phyloP scores from a whole-genome alignment of 176 grass and related monocot genomes.

The Phragmites australis region DNA sequence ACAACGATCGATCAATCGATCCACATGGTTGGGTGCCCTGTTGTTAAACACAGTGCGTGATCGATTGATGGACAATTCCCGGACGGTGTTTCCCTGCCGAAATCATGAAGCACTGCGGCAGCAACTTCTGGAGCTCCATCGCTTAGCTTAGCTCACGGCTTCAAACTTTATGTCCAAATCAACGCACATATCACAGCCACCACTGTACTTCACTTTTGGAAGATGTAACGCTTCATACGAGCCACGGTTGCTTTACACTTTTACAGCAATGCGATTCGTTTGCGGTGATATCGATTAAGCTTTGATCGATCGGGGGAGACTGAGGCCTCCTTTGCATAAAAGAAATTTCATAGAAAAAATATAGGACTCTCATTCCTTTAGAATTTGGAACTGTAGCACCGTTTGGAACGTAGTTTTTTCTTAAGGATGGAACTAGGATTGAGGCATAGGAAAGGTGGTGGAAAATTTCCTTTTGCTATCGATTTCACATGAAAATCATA shows the following conservation, averaged over 20 bases:
- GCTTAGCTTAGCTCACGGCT: background rate
- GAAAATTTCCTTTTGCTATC: no score
- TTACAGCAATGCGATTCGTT: no score
- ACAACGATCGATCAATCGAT: background rate
- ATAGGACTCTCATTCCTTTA: no score
- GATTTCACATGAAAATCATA: no score
- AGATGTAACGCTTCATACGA: background rate
- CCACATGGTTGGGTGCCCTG: background rate
- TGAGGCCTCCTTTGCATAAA: no score
- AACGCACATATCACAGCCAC: background rate
- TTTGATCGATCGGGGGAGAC: background rate
- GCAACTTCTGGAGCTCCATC: background rate
- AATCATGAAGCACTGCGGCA: no score
- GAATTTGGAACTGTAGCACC: no score
- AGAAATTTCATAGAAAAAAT: no score
- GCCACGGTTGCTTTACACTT: background rate
- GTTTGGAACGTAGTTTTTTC: no score
- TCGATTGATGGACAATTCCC: background rate
- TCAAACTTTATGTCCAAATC: background rate
- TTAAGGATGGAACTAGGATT: no score
- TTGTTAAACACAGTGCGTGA: background rate
- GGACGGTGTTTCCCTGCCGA: background rate
- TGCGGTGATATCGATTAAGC: no score
- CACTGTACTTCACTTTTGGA: background rate
- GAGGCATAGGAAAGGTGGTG: no score